These are phyloP conservation scores for Vitis riparia DNA, from an alignment of 164 flowering plant species.

Conservation along the genomic window DNA sequence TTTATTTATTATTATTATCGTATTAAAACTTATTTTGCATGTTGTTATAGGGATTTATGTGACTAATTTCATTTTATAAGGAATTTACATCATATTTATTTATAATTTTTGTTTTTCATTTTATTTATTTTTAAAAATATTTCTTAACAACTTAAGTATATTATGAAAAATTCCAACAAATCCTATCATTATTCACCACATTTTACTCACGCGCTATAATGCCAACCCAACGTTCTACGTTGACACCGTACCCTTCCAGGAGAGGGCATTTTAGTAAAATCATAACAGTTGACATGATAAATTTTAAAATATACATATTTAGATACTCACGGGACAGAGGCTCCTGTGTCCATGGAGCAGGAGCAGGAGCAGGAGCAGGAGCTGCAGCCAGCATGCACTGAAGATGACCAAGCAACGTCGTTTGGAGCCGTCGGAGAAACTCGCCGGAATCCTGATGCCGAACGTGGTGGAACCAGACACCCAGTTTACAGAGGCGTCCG, in stretches of 20 bases:
- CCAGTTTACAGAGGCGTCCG: conserved; percentile 67
- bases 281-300: too few relatives aligned
- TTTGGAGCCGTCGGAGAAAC: background rate
- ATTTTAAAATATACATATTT: conserved; percentile 10
- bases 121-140: too few relatives aligned
- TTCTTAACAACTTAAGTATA: too few relatives aligned
- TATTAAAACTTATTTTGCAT: too few relatives aligned
- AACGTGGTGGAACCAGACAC: conserved; percentile 38
- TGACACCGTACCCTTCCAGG: background rate
- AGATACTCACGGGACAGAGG: background rate
- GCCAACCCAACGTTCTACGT: too few relatives aligned
- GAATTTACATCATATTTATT: too few relatives aligned
- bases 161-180: background rate
- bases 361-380: background rate
- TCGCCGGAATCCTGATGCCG: background rate
- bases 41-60: too few relatives aligned
- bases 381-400: conserved; percentile 16
- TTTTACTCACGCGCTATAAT: too few relatives aligned
- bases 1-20: too few relatives aligned
- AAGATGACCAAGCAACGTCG: conserved; percentile 11
- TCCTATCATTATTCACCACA: too few relatives aligned
- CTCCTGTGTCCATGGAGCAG: conserved; percentile 15
- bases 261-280: background rate
- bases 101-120: too few relatives aligned
- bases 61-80: too few relatives aligned